phyloP scores from a whole-genome alignment of 108 stramenopile genomes.

The Epithemia pelagica region DNA sequence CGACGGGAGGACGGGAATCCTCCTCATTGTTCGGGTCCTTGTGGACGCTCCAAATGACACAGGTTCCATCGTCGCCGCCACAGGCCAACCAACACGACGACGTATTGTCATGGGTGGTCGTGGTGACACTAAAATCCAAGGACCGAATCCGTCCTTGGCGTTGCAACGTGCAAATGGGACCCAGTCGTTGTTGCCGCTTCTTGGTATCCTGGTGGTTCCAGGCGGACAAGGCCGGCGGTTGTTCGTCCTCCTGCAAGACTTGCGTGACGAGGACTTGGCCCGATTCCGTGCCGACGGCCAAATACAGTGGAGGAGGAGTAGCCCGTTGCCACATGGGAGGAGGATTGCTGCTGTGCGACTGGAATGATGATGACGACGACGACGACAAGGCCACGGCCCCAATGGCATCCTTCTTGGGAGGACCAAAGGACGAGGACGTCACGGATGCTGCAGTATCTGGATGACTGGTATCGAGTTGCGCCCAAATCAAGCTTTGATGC shows the following conservation, averaged over 20 bases:
- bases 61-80: slow-evolving; percentile 20
- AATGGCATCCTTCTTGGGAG: not conserved
- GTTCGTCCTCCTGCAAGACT: not conserved
- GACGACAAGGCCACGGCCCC: not conserved
- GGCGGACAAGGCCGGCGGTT: not conserved
- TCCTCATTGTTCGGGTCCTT: not conserved
- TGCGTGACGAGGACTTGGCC: not conserved
- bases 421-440: not conserved
- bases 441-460: not conserved
- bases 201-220: not conserved
- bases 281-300: not conserved
- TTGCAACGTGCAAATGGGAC: not conserved
- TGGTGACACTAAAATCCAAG: slow-evolving; percentile 12
- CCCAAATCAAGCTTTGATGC: not conserved
- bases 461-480: not conserved
- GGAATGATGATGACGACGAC: not conserved
- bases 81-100: slow-evolving; percentile 7
- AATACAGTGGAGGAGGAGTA: not conserved
- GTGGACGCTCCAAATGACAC: slow-evolving; percentile 2
- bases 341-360: not conserved
- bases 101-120: not conserved
- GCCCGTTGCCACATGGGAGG: too few species aligned
- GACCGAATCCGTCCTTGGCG: slow-evolving; percentile 10
- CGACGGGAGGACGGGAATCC: not conserved
- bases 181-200: not conserved